Percentiles rank a stretch among this genome's conserved stretches.
Conservation (phyloP, 176 grass and related monocot genomes). For the Oryza rufipogon region DNA sequence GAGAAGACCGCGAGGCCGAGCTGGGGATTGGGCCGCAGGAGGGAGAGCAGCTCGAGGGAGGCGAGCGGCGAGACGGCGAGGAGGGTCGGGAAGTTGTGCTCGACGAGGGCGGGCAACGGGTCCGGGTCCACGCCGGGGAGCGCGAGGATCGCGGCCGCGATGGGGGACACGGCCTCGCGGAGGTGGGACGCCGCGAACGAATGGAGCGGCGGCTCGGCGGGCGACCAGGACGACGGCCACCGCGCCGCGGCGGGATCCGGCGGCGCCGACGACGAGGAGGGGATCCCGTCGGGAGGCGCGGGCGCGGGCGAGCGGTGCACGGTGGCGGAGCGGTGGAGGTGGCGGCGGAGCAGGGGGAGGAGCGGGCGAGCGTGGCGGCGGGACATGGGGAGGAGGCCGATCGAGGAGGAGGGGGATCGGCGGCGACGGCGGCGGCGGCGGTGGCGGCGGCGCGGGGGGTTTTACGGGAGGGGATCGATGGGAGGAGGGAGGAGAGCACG, state of each 20-base stretch:
- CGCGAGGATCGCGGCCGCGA: constrained; percentile 39
- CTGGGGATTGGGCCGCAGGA: constrained; percentile 57
- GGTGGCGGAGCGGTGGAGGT: constrained; percentile 15
- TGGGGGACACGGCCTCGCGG: constrained; percentile 46
- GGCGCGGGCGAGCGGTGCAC: constrained; percentile 5
- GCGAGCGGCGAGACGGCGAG: constrained; percentile 59
- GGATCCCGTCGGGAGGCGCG: constrained; percentile 28
- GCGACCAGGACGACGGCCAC: not conserved
- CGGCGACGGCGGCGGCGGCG: constrained; percentile 13
- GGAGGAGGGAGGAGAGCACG: constrained; percentile 7
- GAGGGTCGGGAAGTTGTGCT: constrained; percentile 51
- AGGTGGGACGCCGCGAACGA: constrained; percentile 34
- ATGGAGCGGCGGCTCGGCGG: not conserved
- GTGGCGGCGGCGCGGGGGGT: not conserved
- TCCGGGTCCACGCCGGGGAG: constrained; percentile 24
- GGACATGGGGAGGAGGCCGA: constrained; percentile 41
- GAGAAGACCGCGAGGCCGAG: constrained; percentile 70
- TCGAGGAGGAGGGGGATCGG: constrained; percentile 3
- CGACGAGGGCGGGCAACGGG: constrained; percentile 35
- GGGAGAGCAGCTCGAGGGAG: constrained; percentile 65
- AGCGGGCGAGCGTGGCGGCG: constrained; percentile 46
- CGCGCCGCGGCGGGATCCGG: not conserved
- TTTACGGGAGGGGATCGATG: constrained; percentile 33
- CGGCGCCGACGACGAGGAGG: not conserved
- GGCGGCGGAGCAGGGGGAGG: constrained; percentile 43